Evolutionary conservation across 345 rosid genomes (phyloP).

Genomic region (Microcos paniculata): DNA sequence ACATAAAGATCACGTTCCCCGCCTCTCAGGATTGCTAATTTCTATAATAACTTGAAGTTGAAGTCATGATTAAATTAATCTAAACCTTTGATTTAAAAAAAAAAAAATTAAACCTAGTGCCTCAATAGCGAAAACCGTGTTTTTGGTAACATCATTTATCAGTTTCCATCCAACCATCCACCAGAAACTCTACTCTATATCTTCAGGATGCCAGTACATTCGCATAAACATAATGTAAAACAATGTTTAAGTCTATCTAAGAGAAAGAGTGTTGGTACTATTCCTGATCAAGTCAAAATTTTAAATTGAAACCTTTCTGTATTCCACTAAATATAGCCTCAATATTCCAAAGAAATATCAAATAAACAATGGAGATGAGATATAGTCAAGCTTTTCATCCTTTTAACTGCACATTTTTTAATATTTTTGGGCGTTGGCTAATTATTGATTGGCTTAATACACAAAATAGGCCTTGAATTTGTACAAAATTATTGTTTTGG

Average conservation of each 20-base stretch:
- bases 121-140: conserved; percentile 13
- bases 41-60: background rate
- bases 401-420: conserved; percentile 2
- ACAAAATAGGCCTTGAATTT: too few relatives aligned
- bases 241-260: background rate
- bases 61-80: background rate
- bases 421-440: background rate
- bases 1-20: background rate
- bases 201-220: conserved; percentile 7
- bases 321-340: conserved; percentile 22
- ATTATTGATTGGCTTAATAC: background rate
- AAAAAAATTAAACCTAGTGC: background rate
- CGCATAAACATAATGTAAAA: background rate
- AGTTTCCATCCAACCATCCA: conserved; percentile 3
- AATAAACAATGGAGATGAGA: background rate
- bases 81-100: background rate
- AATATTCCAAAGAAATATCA: background rate
- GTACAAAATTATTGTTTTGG: too few relatives aligned
- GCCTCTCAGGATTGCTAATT: too few relatives aligned
- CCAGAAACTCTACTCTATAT: background rate
- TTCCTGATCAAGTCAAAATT: conserved; percentile 19
- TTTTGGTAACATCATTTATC: conserved; percentile 21
- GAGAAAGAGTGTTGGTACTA: background rate
- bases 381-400: conserved; percentile 20
- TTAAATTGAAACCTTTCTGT: conserved; percentile 29